Evolutionary conservation across 257 asterid species (phyloP).

Genomic region (Osmanthus fragrans): DNA sequence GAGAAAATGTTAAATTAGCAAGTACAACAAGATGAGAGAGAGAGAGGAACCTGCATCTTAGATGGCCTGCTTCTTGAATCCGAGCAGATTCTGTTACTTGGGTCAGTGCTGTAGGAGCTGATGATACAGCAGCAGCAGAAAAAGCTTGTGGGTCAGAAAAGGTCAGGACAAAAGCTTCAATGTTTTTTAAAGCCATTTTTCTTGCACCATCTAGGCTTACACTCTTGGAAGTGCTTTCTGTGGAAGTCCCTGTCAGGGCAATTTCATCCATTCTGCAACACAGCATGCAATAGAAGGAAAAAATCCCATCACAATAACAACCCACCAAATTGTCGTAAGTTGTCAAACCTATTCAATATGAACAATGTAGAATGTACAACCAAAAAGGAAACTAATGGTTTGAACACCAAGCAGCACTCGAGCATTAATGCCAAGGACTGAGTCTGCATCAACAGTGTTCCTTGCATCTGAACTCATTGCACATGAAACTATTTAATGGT

Average conservation of each 20-base stretch:
- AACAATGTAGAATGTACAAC: neutral
- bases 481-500: neutral
- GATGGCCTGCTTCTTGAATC: conserved; percentile 80
- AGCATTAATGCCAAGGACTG: neutral
- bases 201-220: conserved; percentile 63
- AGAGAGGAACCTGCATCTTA: conserved; percentile 72
- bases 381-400: neutral
- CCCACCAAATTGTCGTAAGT: too few relatives aligned
- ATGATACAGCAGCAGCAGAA: conserved; percentile 67
- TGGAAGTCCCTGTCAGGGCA: conserved; percentile 52
- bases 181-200: conserved; percentile 66
- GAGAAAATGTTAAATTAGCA: neutral
- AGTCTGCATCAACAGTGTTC: neutral
- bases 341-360: neutral
- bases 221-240: conserved; percentile 59
- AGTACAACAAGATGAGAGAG: neutral
- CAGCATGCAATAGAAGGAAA: neutral
- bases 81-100: conserved; percentile 75
- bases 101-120: conserved; percentile 59
- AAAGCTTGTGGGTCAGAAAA: conserved; percentile 70
- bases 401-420: neutral
- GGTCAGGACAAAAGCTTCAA: conserved; percentile 61
- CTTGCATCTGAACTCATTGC: neutral
- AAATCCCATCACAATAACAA: neutral
- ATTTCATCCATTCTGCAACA: conserved; percentile 75